Percentiles rank a stretch among this genome's conserved stretches.
These are phyloP conservation scores for Carex myosuroides DNA, from an alignment of 176 grass and related monocot genomes.

Conservation along the genomic window DNA sequence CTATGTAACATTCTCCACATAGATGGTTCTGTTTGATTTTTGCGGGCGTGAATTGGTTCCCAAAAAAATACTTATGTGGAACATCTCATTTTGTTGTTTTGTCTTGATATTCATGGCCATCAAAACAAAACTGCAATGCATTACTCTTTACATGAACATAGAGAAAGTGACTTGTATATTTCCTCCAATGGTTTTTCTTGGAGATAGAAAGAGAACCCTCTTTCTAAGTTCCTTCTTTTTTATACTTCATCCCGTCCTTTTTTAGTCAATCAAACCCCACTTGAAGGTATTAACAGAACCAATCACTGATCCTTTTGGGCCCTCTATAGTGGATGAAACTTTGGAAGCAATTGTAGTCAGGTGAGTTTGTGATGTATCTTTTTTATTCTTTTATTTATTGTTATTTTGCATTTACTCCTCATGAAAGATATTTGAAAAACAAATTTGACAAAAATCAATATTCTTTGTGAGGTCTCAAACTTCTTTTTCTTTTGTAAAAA, in stretches of 20 bases:
- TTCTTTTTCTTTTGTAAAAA: neutral
- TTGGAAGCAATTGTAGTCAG: constrained; percentile 91
- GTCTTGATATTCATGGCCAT: neutral
- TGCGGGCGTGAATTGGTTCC: neutral
- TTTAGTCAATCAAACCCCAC: constrained; percentile 65
- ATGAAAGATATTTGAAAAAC: neutral
- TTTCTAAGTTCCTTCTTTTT: neutral
- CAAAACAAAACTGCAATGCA: neutral
- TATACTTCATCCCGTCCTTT: neutral
- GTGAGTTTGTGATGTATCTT: constrained; percentile 27
- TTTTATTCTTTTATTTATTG: constrained; percentile 9
- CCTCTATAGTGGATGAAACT: constrained; percentile 52
- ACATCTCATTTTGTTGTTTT: neutral
- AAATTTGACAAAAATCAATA: neutral
- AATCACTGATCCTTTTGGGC: constrained; percentile 76
- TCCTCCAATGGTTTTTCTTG: neutral
- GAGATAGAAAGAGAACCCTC: neutral
- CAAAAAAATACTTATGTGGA: neutral
- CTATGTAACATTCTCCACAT: neutral
- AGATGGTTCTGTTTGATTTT: neutral
- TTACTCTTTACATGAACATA: neutral
- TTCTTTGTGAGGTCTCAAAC: neutral
- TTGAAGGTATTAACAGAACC: constrained; percentile 48
- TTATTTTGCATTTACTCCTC: neutral
- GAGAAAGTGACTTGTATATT: neutral